Evolutionary conservation across 768 basidiomycete species (phyloP).

Genomic region (Leucosporidium scottii): DNA sequence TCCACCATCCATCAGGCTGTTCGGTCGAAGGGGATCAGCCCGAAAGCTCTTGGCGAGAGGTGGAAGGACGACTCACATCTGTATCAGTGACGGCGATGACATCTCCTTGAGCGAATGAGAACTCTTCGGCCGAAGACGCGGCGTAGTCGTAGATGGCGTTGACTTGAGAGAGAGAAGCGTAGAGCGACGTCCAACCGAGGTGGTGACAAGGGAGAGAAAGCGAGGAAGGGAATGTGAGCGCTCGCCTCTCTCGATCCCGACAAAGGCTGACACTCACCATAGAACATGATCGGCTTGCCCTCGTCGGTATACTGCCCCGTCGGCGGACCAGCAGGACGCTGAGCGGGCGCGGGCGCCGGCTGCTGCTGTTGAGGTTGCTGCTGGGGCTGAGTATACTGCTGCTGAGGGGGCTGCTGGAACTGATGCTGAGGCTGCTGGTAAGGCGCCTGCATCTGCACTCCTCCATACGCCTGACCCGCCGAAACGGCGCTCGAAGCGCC

Average conservation of each 20-base stretch:
- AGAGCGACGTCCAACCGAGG: too few relatives aligned
- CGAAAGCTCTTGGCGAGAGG: too few relatives aligned
- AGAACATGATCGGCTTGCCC: conserved; percentile 75
- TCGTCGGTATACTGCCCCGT: conserved; percentile 74
- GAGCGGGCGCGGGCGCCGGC: conserved; percentile 19
- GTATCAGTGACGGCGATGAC: conserved; percentile 91
- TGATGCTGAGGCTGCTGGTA: conserved; percentile 9
- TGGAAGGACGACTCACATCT: conserved; percentile 50
- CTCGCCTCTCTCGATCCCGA: not conserved
- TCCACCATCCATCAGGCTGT: conserved; percentile 84
- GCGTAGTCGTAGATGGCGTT: conserved; percentile 83
- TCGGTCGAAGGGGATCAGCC: not conserved
- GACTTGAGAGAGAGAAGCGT: conserved; percentile 43
- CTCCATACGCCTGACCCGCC: conserved; percentile 3
- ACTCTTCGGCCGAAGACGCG: conserved; percentile 83
- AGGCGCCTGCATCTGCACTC: conserved; percentile 5
- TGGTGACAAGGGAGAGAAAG: too few relatives aligned
- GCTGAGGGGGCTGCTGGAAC: not conserved
- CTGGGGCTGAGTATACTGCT: not conserved
- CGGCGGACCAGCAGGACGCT: conserved; percentile 11
- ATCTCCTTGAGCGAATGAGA: conserved; percentile 90
- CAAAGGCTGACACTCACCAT: conserved; percentile 43
- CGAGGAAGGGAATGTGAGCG: not conserved
- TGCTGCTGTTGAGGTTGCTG: conserved; percentile 32
- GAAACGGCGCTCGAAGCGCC: conserved; percentile 9